Percentiles rank a stretch among this genome's conserved stretches.
Conservation (phyloP, 352 stramenopile genomes). For the Phytopythium aichiense region DNA sequence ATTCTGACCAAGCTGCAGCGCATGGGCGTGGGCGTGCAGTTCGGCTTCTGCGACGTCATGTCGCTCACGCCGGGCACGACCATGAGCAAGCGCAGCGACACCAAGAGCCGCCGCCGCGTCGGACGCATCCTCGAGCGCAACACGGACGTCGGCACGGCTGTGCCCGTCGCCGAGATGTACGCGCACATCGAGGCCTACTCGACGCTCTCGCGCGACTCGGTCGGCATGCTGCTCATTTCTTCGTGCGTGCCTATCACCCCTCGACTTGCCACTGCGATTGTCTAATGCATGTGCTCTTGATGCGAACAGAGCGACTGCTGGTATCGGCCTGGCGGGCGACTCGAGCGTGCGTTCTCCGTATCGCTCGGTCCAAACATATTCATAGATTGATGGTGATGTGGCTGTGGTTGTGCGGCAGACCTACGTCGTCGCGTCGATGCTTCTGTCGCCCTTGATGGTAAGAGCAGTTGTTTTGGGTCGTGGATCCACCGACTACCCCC, state of each 20-base stretch:
- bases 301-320: conserved; percentile 55
- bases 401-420: conserved; percentile 29
- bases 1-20: conserved; percentile 80
- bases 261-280: no score
- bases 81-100: conserved; percentile 48
- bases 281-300: background rate
- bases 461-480: background rate
- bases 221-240: conserved; percentile 84
- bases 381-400: background rate
- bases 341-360: conserved; percentile 33
- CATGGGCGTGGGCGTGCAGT: conserved; percentile 81
- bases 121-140: conserved; percentile 71
- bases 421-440: conserved; percentile 85
- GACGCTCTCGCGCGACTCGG: conserved; percentile 74
- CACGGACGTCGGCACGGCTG: conserved; percentile 74
- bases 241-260: conserved; percentile 33
- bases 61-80: conserved; percentile 80
- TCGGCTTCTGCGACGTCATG: conserved; percentile 88
- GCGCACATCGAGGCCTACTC: conserved; percentile 81
- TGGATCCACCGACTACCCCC: background rate
- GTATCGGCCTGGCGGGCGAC: conserved; percentile 75
- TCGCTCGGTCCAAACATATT: background rate
- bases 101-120: conserved; percentile 51
- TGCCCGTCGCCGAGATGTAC: conserved; percentile 87
- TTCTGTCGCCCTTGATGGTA: conserved; percentile 86